These are phyloP conservation scores for Triticum turgidum DNA, from an alignment of 176 grass and related monocot genomes.

Conservation along the genomic window DNA sequence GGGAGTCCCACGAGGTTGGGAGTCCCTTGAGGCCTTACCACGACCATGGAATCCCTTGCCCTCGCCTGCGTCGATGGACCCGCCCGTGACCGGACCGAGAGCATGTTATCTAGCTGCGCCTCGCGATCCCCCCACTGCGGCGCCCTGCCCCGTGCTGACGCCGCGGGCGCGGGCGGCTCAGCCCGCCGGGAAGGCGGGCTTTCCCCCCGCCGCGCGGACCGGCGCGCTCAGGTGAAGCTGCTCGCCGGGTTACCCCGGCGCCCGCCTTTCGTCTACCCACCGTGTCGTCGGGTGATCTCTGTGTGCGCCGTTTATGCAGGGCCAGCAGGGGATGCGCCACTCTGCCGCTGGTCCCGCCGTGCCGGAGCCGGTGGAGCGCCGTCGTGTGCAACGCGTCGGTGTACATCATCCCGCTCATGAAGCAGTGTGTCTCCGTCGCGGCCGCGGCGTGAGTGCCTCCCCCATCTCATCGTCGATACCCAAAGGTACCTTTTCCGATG, in stretches of 20 bases:
- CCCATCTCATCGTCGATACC: background rate
- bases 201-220: background rate
- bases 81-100: background rate
- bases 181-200: background rate
- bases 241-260: background rate
- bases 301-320: no score
- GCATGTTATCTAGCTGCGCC: slow-evolving; percentile 41
- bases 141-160: background rate
- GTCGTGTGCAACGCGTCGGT: no score
- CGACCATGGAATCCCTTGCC: no score
- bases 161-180: background rate
- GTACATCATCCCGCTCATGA: background rate
- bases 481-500: background rate
- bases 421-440: slow-evolving; percentile 70
- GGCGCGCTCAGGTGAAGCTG: slow-evolving; percentile 34
- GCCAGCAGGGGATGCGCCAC: no score
- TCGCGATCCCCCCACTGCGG: slow-evolving; percentile 26
- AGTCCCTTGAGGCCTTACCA: no score
- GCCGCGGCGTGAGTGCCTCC: slow-evolving; percentile 60
- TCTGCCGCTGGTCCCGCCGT: no score
- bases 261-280: no score
- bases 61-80: no score
- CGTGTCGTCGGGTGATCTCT: no score
- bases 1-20: no score
- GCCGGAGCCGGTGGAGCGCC: no score